Base-by-base conservation (phyloP, 208 protist genomes). In the Polymyxa betae region DNA sequence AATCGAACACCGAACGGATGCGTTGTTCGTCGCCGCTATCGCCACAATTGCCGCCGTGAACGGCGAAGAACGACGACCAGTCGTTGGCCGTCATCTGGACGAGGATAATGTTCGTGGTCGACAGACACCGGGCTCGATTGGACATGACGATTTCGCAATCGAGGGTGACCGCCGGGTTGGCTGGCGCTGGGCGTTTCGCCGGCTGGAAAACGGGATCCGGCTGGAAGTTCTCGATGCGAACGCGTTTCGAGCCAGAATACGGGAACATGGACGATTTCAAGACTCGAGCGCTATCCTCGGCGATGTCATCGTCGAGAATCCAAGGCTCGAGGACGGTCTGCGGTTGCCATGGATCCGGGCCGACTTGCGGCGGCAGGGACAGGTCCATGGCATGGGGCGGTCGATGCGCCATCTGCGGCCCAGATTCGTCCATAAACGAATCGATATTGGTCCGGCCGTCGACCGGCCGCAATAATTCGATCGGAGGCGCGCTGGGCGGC, bases 201-300 rank as follows among this genome's bases (percentile, higher is more conserved):
- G 5, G 5, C 16, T 5, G 5, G 16, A 5, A 35, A 35, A 20
- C 16, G 16, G 72, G n/a, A 43, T 45, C 72, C 16, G 72, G 72
- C 16, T 82, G n/a, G 72, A 82, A 82, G 5, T 12, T 35, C n/a
- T 82, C 72, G 16, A 82, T 35, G 16, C 72, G 72, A 5, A n/a
- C 5, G 5, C 72, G 72, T 43, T 82, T 82, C 35, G 10, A 5
- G n/a, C 40, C 40, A 5, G 35, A 35, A 43, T 82, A 82, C 72
- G 72, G 72, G n/a, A 82, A 82, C 72, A 82, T 82, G 72, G 72
- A 82, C n/a, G 72, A 45, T 43, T 82, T 82, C 72, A 82, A n/a
- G 72, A 82, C 35, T 35, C 72, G 72, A 20, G 72, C 72, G 72
- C n/a, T 82, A n/a, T 82, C 72, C 12, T 35, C 72, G 72, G 72